Conservation (phyloP, 2,329 filamentous ascomycete species). For the Dothideomycetidae sp. region DNA sequence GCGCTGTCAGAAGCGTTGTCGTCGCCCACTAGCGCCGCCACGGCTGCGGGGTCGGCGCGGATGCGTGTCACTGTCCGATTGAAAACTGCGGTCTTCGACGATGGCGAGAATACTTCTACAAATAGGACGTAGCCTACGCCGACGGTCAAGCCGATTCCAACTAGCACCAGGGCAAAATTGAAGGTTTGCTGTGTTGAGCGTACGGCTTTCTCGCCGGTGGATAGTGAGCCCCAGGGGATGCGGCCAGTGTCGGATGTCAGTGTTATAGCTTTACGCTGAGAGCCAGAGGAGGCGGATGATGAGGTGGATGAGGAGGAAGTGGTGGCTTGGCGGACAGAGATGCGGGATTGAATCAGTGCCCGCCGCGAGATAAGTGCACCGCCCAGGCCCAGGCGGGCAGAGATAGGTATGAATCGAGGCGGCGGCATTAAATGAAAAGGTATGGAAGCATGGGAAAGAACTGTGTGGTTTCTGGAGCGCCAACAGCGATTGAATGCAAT, state of each 20-base stretch:
- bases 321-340: slow-evolving; percentile 13
- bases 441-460: no score
- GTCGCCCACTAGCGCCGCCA: slow-evolving; percentile 55
- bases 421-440: no score
- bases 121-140: slow-evolving; percentile 69
- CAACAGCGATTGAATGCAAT: no score
- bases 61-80: slow-evolving; percentile 73
- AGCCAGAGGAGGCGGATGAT: slow-evolving; percentile 25
- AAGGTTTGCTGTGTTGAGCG: slow-evolving; percentile 81
- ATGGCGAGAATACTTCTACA: slow-evolving; percentile 65
- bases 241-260: slow-evolving; percentile 74
- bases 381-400: no score
- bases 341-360: no score
- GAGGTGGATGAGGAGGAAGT: slow-evolving; percentile 17
- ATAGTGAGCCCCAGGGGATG: slow-evolving; percentile 68
- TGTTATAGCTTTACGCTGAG: slow-evolving; percentile 52
- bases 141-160: slow-evolving; percentile 61
- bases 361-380: no score
- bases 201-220: slow-evolving; percentile 60
- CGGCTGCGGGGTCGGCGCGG: slow-evolving; percentile 55
- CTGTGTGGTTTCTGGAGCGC: no score
- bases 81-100: slow-evolving; percentile 73
- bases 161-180: slow-evolving; percentile 65
- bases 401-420: no score
- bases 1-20: background rate